These are phyloP conservation scores for Stephanocyclus meneghinianus DNA, from an alignment of 352 stramenopile species.

Conservation along the genomic window DNA sequence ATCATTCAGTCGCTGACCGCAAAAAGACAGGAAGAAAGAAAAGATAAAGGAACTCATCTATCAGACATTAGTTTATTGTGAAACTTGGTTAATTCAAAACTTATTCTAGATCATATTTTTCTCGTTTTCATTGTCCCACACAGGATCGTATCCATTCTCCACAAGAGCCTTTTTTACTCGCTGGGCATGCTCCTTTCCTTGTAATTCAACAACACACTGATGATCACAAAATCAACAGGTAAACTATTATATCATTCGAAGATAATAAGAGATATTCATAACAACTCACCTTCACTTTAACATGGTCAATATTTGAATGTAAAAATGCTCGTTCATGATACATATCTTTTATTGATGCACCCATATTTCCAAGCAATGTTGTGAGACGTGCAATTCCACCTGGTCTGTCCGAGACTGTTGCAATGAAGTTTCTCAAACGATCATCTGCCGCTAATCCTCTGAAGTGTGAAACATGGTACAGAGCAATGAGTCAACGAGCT, in stretches of 20 bases:
- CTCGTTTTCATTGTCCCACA: conserved; percentile 79
- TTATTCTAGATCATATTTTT: conserved; percentile 18
- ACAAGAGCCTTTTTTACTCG: conserved; percentile 86
- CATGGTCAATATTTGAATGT: conserved; percentile 91
- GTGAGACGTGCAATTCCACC: conserved; percentile 91
- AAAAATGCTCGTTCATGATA: conserved; percentile 94
- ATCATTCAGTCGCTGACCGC: conserved; percentile 23
- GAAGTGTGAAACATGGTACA: conserved; percentile 6
- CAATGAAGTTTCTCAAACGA: conserved; percentile 93
- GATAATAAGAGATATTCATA: background rate
- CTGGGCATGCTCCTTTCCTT: conserved; percentile 90
- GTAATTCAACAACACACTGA: conserved; percentile 91
- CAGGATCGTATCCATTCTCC: conserved; percentile 86
- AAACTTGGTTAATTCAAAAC: background rate
- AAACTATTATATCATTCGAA: background rate
- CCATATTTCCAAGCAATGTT: conserved; percentile 87
- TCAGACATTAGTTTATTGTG: background rate
- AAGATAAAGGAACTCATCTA: conserved; percentile 21
- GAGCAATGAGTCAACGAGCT: background rate
- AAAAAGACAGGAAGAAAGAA: conserved; percentile 8
- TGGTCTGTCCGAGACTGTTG: conserved; percentile 93
- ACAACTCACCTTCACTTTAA: conserved; percentile 86
- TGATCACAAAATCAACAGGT: background rate
- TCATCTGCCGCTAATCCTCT: conserved; percentile 93
- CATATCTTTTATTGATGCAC: conserved; percentile 94